Evolutionary conservation across 75 land plant species (phyloP).

Genomic region (Isoetes taiwanensis): DNA sequence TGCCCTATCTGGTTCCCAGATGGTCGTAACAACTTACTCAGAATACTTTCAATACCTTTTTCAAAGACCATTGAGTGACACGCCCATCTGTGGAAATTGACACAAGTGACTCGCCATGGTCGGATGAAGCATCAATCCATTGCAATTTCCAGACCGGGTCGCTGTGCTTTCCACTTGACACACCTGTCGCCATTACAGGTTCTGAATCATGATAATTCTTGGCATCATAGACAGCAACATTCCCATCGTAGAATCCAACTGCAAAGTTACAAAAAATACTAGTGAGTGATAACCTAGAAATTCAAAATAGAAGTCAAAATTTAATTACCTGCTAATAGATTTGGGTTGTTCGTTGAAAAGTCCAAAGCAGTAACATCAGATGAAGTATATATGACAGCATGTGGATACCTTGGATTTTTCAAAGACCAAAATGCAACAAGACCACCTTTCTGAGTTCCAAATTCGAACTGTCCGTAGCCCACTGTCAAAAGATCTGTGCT

Average conservation of each 20-base stretch:
- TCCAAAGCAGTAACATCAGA: constrained; percentile 31
- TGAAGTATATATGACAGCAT: constrained; percentile 16
- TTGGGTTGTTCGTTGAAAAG: constrained; percentile 24
- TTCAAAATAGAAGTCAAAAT: constrained; percentile 1
- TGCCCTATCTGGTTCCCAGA: too few species aligned
- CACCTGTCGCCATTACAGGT: constrained; percentile 18
- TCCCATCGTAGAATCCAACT: constrained; percentile 34
- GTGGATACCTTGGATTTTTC: constrained; percentile 31
- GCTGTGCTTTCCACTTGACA: constrained; percentile 23
- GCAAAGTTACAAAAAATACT: not conserved
- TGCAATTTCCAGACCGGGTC: constrained; percentile 38
- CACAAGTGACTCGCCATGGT: constrained; percentile 32
- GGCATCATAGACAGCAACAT: constrained; percentile 27
- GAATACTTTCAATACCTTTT: constrained; percentile 17
- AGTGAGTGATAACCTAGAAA: not conserved
- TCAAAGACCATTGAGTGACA: constrained; percentile 31
- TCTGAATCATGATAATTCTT: constrained; percentile 21
- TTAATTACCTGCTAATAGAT: constrained; percentile 25
- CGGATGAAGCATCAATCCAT: constrained; percentile 29
- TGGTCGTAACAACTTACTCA: not conserved
- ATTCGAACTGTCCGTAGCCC: constrained; percentile 35
- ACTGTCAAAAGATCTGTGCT: constrained; percentile 26
- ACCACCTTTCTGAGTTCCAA: constrained; percentile 25
- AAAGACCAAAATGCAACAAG: constrained; percentile 34
- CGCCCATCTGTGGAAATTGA: constrained; percentile 35